Evolutionary conservation across 345 rosid genomes (phyloP), one percentile per base, ranked within the genome.

Genomic region (Hibiscus tridactylites): DNA sequence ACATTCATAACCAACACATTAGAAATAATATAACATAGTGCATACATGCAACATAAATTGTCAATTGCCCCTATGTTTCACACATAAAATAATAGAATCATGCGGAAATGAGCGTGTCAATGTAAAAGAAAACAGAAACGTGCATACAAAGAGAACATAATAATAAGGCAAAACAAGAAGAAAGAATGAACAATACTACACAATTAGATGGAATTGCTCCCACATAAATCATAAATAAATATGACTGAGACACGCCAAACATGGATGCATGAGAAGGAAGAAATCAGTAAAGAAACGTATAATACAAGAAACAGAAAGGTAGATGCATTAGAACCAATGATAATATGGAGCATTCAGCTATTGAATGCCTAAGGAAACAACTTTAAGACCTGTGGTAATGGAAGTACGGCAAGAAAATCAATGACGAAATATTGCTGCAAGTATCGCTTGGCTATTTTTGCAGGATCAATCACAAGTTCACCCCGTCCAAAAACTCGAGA

Each of bases 401-500:
- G 99, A 68, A 94, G 76, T 72, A 91, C 83, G 3, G 99, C 85
- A 70, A 94, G 96, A 71, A 94, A 85, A 77, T 94, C 99, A 67
- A 92, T 42, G 70, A 91, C 78, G 90, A 94, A 94, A 79, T 88
- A 84, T 65, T 84, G 77, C 57, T 61, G 83, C 83, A 92, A 71
- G 84, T 94, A 94, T 53, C 93, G 86, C 77, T 90, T 94, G 19
- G 99, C 99, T 70, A 94, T 92, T 85, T 85, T 86, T 53, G 87
- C 82, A 76, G 97, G 86, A 71, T 92, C 96, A 19, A 90, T 92
- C 72, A 94, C 97, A 78, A 91, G 97, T 83, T 91, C 99, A 12
- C 99, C 99, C 2, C 99, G 86, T 50, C 98, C 99, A 63, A 94
- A 94, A 69, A 92, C 97, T 72, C 97, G 91, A 67, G 99, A 94